phyloP scores from a whole-genome alignment of 305 asterid species.

The Rubia balearica region DNA sequence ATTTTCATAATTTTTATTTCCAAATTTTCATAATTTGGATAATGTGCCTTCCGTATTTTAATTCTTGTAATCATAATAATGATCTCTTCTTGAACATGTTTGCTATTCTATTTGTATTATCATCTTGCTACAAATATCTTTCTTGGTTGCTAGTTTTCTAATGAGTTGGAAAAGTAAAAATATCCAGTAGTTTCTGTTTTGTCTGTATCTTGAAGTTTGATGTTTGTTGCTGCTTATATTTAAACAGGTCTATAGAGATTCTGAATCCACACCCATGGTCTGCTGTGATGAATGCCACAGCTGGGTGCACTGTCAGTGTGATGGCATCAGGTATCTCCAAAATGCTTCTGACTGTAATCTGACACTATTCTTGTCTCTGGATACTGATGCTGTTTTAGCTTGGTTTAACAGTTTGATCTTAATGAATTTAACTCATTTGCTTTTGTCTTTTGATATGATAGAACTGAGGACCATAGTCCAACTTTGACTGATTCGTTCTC shows the following conservation, averaged over 20 bases:
- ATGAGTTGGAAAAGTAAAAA: neutral
- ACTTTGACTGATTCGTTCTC: neutral
- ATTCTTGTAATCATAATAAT: neutral
- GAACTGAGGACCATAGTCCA: neutral
- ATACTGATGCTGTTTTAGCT: neutral
- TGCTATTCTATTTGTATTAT: neutral
- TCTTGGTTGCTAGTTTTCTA: neutral
- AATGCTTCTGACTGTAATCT: constrained; percentile 1
- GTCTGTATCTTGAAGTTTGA: constrained; percentile 15
- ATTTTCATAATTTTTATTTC: neutral
- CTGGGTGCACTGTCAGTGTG: constrained; percentile 99
- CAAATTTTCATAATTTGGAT: no score
- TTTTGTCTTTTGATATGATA: constrained; percentile 2
- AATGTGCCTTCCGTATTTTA: neutral
- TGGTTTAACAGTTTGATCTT: neutral
- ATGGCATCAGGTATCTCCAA: constrained; percentile 72
- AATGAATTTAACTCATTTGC: neutral
- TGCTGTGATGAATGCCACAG: constrained; percentile 97
- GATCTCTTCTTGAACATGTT: neutral
- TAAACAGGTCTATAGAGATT: constrained; percentile 90
- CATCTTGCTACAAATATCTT: neutral
- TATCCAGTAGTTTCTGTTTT: neutral
- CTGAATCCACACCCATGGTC: constrained; percentile 99
- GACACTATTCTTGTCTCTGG: neutral
- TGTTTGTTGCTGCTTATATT: constrained; percentile 20